Conservation (phyloP, 805 yeast species). For the Saturnispora saitoi region DNA sequence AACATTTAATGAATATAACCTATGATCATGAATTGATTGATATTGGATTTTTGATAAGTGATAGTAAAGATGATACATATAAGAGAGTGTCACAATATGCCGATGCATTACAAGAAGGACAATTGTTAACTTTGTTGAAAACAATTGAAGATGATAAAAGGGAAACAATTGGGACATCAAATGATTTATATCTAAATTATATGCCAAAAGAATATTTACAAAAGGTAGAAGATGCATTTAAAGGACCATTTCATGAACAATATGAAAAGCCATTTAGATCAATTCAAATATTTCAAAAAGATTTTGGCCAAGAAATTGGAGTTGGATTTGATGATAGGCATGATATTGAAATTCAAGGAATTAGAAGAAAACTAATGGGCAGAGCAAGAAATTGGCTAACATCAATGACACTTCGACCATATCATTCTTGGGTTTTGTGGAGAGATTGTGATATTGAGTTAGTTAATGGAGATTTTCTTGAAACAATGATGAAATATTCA, state of each 20-base stretch:
- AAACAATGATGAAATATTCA: conserved; percentile 56
- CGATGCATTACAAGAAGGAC: conserved; percentile 62
- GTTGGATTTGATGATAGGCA: conserved; percentile 81
- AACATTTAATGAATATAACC: conserved; percentile 77
- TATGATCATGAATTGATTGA: conserved; percentile 77
- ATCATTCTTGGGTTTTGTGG: conserved; percentile 90
- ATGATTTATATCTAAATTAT: conserved; percentile 57
- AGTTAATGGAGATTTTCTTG: conserved; percentile 69
- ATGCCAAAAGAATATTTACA: conserved; percentile 48
- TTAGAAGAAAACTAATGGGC: conserved; percentile 77
- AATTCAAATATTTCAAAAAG: conserved; percentile 71
- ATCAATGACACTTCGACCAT: conserved; percentile 64
- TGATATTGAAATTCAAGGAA: conserved; percentile 79
- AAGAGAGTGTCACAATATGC: conserved; percentile 59
- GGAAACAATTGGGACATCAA: conserved; percentile 38
- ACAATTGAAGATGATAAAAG: conserved; percentile 31
- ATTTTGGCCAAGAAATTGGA: conserved; percentile 77
- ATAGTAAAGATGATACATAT: conserved; percentile 60
- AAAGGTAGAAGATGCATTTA: conserved; percentile 39
- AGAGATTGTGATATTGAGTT: conserved; percentile 80
- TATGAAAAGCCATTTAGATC: conserved; percentile 67
- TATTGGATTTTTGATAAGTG: conserved; percentile 72
- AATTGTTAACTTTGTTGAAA: conserved; percentile 42
- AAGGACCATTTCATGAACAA: conserved; percentile 53
- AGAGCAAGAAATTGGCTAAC: conserved; percentile 81